A percentile compares a stretch with the other conserved stretches of the same genome.
These are phyloP conservation scores for Leptographium radiaticola DNA, from an alignment of 2,329 filamentous ascomycete genomes.

Conservation along the genomic window DNA sequence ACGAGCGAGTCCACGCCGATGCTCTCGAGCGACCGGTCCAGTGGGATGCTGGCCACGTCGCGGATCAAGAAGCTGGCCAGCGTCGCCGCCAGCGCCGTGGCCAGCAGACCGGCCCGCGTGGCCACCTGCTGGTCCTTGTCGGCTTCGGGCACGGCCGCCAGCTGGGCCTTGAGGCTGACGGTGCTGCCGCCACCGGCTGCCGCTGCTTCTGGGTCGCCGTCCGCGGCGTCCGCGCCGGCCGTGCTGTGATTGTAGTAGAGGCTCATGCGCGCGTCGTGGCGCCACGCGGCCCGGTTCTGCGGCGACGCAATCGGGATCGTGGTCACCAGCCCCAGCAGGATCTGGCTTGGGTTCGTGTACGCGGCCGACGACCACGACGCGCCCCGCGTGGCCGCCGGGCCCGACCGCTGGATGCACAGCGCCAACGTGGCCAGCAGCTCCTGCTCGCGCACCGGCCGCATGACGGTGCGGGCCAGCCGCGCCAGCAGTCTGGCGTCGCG, in stretches of 20 bases:
- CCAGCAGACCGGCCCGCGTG: background rate
- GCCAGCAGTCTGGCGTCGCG: slow-evolving; percentile 31
- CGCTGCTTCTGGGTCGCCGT: background rate
- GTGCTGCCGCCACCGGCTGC: background rate
- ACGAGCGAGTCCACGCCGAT: slow-evolving; percentile 26
- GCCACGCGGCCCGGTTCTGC: background rate
- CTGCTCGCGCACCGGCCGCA: no score
- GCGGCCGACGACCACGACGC: no score
- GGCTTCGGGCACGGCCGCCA: background rate
- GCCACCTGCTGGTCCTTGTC: background rate
- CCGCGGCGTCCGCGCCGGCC: background rate
- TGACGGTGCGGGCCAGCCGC: slow-evolving; percentile 18
- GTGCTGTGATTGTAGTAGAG: background rate
- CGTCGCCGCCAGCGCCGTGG: background rate
- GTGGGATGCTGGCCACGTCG: background rate
- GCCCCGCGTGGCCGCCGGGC: no score
- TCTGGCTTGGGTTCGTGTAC: background rate
- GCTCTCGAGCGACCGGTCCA: background rate
- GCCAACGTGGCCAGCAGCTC: no score
- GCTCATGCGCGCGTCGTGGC: background rate
- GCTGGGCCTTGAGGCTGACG: background rate
- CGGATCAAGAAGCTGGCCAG: background rate
- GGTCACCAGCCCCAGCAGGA: background rate
- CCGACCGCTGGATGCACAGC: no score
- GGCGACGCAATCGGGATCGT: background rate